Base-by-base conservation (phyloP, 352 stramenopile species). In the Globisporangium cylindrosporum region DNA sequence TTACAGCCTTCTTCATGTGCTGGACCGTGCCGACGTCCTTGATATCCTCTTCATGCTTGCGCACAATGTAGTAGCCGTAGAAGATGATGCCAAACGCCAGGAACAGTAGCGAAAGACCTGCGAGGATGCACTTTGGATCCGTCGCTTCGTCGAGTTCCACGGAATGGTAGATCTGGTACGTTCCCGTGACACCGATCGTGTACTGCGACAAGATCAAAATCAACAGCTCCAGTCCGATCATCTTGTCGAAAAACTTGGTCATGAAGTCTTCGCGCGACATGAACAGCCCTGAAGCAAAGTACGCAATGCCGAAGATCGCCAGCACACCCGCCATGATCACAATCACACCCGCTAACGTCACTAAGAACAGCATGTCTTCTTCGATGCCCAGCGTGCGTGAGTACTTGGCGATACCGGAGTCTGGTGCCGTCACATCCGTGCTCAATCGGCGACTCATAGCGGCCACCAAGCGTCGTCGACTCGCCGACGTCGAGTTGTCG, bases 161-260 rank as follows among this genome's bases (percentile, higher is more conserved):
- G 32, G 87, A 92, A 64, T 91, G 86, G 69, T 92, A 91, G 63
- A 95, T 92, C 72, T 95, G 88, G 72, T 89, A 95, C 53, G 88
- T 94, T 15, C 73, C 88, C 6, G 86, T 92, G 27, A 95, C 84
- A 73, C 86, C 86, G 41, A 95, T 88, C 41, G 85, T 90, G 72
- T 95, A 95, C 79, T 95, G 88, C 46, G 84, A 92, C 8, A 95
- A 67, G 32, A 95, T 92, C 0, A 81, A 67, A 25, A 95, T 74
- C 24, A 94, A 74, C 3, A 95, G 77, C 49, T 91, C 70, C 18
- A 93, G 62, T 27, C 86, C 84, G 51, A 95, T 92, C 81, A 92
- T 89, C 71, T 92, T 92, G 73, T 95, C 88, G 60, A 90, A 91
- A 63, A 92, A 94, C 63, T 93, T 93, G 57, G 38, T 57, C 62